Evolutionary conservation across 805 yeast species (phyloP).

Genomic region (Candida bentonensis): DNA sequence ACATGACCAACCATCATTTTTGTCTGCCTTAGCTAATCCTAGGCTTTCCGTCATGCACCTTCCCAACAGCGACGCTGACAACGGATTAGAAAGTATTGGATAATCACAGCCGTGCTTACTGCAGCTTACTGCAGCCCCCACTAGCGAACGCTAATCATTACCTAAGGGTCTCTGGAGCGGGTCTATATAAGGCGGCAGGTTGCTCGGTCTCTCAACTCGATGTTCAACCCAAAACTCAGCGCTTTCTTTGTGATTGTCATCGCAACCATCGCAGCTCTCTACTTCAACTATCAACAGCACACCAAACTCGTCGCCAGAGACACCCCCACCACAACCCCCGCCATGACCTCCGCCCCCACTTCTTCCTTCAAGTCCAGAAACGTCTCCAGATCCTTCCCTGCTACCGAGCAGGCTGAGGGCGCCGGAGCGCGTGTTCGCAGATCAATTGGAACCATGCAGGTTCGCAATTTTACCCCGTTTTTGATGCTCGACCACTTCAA

Average conservation of each 20-base stretch:
- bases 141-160: background rate
- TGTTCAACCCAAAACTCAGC: background rate
- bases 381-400: constrained; percentile 36
- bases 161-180: background rate
- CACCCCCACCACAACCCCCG: background rate
- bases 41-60: no score
- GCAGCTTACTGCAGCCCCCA: background rate
- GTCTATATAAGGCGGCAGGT: background rate
- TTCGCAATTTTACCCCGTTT: constrained; percentile 68
- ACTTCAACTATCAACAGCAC: background rate
- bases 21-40: no score
- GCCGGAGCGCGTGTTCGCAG: constrained; percentile 74
- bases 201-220: background rate
- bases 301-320: no score
- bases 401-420: constrained; percentile 67
- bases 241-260: background rate
- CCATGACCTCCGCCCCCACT: constrained; percentile 1
- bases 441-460: constrained; percentile 52
- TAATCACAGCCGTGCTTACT: background rate
- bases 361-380: constrained; percentile 24
- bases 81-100: background rate
- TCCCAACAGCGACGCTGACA: background rate
- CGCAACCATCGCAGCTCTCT: background rate
- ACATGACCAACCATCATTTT: no score
- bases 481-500: constrained; percentile 66